A percentile compares a stretch with the other conserved stretches of the same genome.
These are phyloP conservation scores for Tremella mesenterica DNA, from an alignment of 768 basidiomycete genomes.

Conservation along the genomic window DNA sequence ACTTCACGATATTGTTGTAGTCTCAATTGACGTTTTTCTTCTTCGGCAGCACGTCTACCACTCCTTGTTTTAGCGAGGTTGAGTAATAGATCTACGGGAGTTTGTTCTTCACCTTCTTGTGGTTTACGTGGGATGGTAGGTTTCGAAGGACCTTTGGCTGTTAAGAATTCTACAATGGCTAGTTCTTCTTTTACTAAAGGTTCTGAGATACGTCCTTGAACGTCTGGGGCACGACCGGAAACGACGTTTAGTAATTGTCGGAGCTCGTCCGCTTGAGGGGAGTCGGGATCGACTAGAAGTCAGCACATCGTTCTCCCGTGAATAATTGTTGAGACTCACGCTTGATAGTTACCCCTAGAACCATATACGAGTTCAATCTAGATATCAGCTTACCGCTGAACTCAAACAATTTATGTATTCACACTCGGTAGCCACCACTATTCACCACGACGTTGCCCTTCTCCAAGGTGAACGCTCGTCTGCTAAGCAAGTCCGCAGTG, in stretches of 20 bases:
- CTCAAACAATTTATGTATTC: slow-evolving; percentile 7
- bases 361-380: slow-evolving; percentile 44
- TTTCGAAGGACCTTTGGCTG: slow-evolving; percentile 24
- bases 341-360: slow-evolving; percentile 44
- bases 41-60: slow-evolving; percentile 37
- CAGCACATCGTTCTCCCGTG: not conserved
- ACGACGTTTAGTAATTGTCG: slow-evolving; percentile 42
- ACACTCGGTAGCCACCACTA: slow-evolving; percentile 43
- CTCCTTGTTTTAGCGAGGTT: slow-evolving; percentile 33
- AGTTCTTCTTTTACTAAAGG: slow-evolving; percentile 46
- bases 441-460: slow-evolving; percentile 44
- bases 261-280: slow-evolving; percentile 42
- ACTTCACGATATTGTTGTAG: slow-evolving; percentile 30
- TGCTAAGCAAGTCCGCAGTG: slow-evolving; percentile 43
- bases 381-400: not conserved
- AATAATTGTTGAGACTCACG: slow-evolving; percentile 21
- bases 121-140: not conserved
- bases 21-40: slow-evolving; percentile 31
- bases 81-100: slow-evolving; percentile 37
- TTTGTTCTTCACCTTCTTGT: slow-evolving; percentile 18
- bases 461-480: slow-evolving; percentile 44
- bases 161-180: slow-evolving; percentile 46
- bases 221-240: slow-evolving; percentile 42
- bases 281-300: slow-evolving; percentile 39
- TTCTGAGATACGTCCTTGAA: slow-evolving; percentile 40